A percentile compares a stretch with the other conserved stretches of the same genome.
These are phyloP conservation scores for Claviceps sp. DNA, from an alignment of 2,329 filamentous ascomycete species.

Conservation along the genomic window DNA sequence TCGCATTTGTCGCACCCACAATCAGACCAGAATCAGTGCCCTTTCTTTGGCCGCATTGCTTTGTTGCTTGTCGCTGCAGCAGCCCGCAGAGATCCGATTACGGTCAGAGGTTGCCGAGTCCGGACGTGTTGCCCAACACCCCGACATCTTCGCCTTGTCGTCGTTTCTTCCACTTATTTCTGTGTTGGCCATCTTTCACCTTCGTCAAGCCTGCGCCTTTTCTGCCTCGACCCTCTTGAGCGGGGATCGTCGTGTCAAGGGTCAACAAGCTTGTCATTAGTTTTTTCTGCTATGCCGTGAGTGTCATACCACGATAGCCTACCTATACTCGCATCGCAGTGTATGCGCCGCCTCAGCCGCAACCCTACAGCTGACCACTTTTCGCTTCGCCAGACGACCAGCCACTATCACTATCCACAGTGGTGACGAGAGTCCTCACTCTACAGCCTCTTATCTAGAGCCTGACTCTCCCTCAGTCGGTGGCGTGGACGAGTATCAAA, in stretches of 20 bases:
- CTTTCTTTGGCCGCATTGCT: neutral
- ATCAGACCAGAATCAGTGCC: neutral
- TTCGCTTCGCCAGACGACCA: slow-evolving; percentile 15
- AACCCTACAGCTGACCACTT: slow-evolving; percentile 14
- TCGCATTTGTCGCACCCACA: slow-evolving; percentile 9
- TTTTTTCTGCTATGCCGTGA: slow-evolving; percentile 31
- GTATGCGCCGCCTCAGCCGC: slow-evolving; percentile 4
- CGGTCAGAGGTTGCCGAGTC: neutral
- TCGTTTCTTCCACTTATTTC: neutral
- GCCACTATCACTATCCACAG: slow-evolving; percentile 13
- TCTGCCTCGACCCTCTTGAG: slow-evolving; percentile 32
- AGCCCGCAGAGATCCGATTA: neutral
- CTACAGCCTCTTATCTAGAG: slow-evolving; percentile 20
- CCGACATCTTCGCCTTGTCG: neutral
- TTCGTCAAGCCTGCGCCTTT: slow-evolving; percentile 15
- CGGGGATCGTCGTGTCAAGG: slow-evolving; percentile 33
- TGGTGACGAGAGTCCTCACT: slow-evolving; percentile 19
- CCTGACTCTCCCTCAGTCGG: slow-evolving; percentile 18
- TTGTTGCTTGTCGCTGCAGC: slow-evolving; percentile 1
- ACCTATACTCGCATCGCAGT: neutral
- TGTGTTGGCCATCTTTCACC: neutral
- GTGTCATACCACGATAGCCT: slow-evolving; percentile 13
- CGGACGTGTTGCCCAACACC: neutral
- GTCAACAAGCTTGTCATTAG: slow-evolving; percentile 17
- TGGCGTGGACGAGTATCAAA: slow-evolving; percentile 29